phyloP scores from a whole-genome alignment of 805 yeast species.

The Candida hispaniensis region DNA sequence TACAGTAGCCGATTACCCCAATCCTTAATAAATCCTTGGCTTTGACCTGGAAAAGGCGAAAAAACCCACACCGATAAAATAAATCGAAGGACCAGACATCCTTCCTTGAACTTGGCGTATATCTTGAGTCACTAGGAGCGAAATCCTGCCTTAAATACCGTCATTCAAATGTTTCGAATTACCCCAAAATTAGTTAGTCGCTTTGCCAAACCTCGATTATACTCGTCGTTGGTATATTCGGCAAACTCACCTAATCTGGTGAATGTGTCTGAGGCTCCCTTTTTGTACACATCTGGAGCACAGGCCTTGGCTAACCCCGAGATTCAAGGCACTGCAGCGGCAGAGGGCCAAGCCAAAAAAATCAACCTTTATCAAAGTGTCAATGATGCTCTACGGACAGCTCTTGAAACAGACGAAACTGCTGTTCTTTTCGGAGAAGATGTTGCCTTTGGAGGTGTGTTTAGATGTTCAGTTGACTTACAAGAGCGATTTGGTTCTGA shows the following conservation, averaged over 20 bases:
- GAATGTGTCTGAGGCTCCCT: conserved; percentile 23
- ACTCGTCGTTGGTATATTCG: conserved; percentile 7
- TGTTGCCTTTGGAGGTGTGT: conserved; percentile 94
- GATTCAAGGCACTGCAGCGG: conserved; percentile 17
- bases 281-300: conserved; percentile 21
- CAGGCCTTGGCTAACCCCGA: conserved; percentile 22
- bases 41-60: too few relatives aligned
- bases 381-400: conserved; percentile 82
- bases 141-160: too few relatives aligned
- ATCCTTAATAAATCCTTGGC: too few relatives aligned
- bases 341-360: conserved; percentile 21
- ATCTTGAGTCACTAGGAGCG: too few relatives aligned
- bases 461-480: conserved; percentile 81
- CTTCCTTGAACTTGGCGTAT: too few relatives aligned
- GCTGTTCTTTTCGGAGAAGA: conserved; percentile 91
- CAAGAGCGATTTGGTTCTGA: conserved; percentile 83
- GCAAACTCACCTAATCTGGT: conserved; percentile 20
- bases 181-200: too few relatives aligned
- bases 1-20: too few relatives aligned
- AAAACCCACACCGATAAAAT: too few relatives aligned
- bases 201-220: too few relatives aligned
- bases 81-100: too few relatives aligned
- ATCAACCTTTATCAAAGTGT: conserved; percentile 44
- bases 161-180: too few relatives aligned
- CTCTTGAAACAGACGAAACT: conserved; percentile 80